A percentile compares a stretch with the other conserved stretches of the same genome.
These are phyloP conservation scores for Pichia kudriavzevii DNA, from an alignment of 1,139 yeast genomes.

Conservation along the genomic window DNA sequence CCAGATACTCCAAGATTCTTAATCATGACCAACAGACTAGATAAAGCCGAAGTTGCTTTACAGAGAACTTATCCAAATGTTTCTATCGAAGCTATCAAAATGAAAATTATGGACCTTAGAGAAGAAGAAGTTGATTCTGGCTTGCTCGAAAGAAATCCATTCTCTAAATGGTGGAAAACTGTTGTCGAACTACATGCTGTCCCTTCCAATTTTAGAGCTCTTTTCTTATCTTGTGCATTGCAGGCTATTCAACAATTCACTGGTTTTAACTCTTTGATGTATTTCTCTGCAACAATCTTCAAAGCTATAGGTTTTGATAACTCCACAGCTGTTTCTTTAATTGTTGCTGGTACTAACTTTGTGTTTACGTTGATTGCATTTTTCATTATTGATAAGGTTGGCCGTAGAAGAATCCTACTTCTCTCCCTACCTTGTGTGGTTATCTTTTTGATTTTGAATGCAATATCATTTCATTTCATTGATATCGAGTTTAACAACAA, in stretches of 20 bases:
- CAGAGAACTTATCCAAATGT: constrained; percentile 51
- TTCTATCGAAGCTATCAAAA: constrained; percentile 47
- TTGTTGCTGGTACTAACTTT: constrained; percentile 88
- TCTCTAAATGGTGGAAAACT: constrained; percentile 51
- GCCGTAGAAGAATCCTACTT: constrained; percentile 73
- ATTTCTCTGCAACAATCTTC: constrained; percentile 84
- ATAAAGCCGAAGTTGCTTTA: constrained; percentile 60
- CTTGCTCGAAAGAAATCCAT: constrained; percentile 29
- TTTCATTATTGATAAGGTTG: constrained; percentile 74
- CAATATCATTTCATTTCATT: constrained; percentile 83
- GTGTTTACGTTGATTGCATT: constrained; percentile 78
- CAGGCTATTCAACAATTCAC: constrained; percentile 96
- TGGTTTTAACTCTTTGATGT: constrained; percentile 92
- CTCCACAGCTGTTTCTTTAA: constrained; percentile 87
- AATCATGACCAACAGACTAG: constrained; percentile 59
- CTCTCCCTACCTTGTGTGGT: constrained; percentile 78
- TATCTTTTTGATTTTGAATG: constrained; percentile 63
- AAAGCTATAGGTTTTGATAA: constrained; percentile 80
- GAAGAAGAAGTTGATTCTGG: constrained; percentile 51
- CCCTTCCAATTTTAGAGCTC: constrained; percentile 82
- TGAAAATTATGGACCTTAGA: constrained; percentile 53
- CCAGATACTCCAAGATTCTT: constrained; percentile 95
- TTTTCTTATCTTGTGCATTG: constrained; percentile 80
- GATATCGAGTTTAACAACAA: constrained; percentile 48
- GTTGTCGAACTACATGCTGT: constrained; percentile 61